phyloP scores from a whole-genome alignment of 495 filamentous ascomycete species.

The Letharia lupina region DNA sequence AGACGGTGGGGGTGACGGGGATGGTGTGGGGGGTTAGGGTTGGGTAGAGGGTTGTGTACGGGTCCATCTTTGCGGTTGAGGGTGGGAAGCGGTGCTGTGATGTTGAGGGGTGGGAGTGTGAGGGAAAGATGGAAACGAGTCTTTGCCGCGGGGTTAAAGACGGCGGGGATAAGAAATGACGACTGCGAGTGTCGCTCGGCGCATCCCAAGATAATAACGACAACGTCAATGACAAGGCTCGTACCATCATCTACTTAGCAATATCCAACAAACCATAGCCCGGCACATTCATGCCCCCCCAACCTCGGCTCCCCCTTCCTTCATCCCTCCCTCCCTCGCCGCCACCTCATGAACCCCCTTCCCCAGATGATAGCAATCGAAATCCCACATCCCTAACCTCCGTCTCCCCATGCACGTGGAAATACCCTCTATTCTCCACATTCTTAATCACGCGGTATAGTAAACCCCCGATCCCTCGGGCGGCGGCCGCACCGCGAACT shows the following conservation, averaged over 20 bases:
- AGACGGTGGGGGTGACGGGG: background rate
- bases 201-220: background rate
- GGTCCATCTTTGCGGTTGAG: background rate
- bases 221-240: too few species aligned
- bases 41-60: background rate
- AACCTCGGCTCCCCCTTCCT: constrained; percentile 8
- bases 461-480: constrained; percentile 14
- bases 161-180: too few species aligned
- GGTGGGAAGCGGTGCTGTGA: too few species aligned
- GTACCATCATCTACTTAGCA: constrained; percentile 8
- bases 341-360: constrained; percentile 12
- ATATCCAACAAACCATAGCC: constrained; percentile 24
- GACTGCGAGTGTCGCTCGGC: too few species aligned
- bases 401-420: constrained; percentile 13
- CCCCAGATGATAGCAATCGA: constrained; percentile 15
- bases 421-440: constrained; percentile 17
- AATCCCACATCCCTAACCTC: constrained; percentile 14
- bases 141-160: too few species aligned
- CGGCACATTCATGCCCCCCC: constrained; percentile 18
- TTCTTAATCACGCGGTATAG: constrained; percentile 3
- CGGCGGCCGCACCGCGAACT: constrained; percentile 2
- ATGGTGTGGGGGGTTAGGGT: background rate
- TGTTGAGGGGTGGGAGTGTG: background rate
- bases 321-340: constrained; percentile 19
- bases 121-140: too few species aligned